Evolutionary conservation across 2,329 filamentous ascomycete species (phyloP), one percentile per base, ranked within the genome.

Genomic region (Fusarium albosuccineum): DNA sequence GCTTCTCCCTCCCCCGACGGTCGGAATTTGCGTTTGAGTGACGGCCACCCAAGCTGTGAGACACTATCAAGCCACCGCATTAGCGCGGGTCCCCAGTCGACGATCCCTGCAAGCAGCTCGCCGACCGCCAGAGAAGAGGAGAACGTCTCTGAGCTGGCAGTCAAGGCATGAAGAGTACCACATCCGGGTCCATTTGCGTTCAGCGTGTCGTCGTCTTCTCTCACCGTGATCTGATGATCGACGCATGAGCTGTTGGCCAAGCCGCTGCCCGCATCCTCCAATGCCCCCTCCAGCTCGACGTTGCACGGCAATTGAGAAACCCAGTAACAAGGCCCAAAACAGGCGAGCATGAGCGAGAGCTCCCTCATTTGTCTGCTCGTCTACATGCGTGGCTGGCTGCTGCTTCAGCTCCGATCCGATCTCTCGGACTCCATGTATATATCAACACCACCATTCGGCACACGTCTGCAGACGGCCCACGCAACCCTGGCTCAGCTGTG

Each of bases 31-130:
- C 54, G 51, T 66, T 46, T 14, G 42, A 55, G 59, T 60, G 42
- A 67, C 42, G 56, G 10, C 59, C 60, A 55, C 51, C 45, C 51
- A 68, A 59, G 52, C 55, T 65, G 69, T 73, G 64, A 73, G 71
- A 73, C 71, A 64, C 34, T 52, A 59, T 42, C 69, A 63, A 73
- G 66, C 66, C 71, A 68, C 61, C 39, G 54, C 55, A 46, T 68
- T 73, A 69, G 71, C 71, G 66, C 51, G 62, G 30, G 48, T 50
- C 61, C 46, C 59, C 52, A 51, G 54, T 49, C 27, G 60, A 46
- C 49, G 51, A 70, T 60, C 71, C 71, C 71, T 73, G 68, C 62
- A 62, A 45, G 56, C 57, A 56, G 57, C 45, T 55, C 68, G 48
- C 60, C 56, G 62, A 58, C 60, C 60, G 56, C 48, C 42, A 56